A percentile compares a stretch with the other conserved stretches of the same genome.
Evolutionary conservation across 805 yeast genomes (phyloP).

Genomic region (Kazachstania africana): DNA sequence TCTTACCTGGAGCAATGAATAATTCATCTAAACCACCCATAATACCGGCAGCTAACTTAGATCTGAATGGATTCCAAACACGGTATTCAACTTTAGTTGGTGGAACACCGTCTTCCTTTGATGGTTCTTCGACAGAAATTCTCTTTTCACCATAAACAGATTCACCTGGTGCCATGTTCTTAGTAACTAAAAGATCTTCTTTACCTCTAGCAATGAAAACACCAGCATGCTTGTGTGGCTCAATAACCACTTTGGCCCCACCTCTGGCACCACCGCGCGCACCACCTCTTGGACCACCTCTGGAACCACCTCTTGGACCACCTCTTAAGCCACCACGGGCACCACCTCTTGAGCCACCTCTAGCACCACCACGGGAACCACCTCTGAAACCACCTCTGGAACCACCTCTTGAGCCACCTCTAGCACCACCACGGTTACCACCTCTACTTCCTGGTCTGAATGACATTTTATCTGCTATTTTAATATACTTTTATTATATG

Average conservation of each 20-base stretch:
- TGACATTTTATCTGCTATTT: too few species aligned
- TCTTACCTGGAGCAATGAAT: constrained; percentile 95
- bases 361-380: constrained; percentile 47
- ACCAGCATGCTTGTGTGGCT: constrained; percentile 98
- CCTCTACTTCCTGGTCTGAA: constrained; percentile 57
- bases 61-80: constrained; percentile 99
- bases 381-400: constrained; percentile 43
- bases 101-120: constrained; percentile 75
- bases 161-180: constrained; percentile 96
- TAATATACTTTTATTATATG: too few species aligned
- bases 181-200: constrained; percentile 95
- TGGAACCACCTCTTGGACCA: too few species aligned
- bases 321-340: constrained; percentile 44
- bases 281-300: too few species aligned
- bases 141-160: constrained; percentile 98
- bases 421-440: constrained; percentile 33
- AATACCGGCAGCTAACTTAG: constrained; percentile 98
- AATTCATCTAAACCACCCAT: constrained; percentile 99
- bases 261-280: constrained; percentile 75
- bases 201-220: constrained; percentile 99
- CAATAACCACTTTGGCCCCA: constrained; percentile 93
- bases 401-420: constrained; percentile 43
- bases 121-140: constrained; percentile 85
- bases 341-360: constrained; percentile 42
- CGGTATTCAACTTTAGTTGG: constrained; percentile 96